Base-by-base conservation (phyloP, 1,284 basidiomycete genomes). In the Tetrapyrgos nigripes region DNA sequence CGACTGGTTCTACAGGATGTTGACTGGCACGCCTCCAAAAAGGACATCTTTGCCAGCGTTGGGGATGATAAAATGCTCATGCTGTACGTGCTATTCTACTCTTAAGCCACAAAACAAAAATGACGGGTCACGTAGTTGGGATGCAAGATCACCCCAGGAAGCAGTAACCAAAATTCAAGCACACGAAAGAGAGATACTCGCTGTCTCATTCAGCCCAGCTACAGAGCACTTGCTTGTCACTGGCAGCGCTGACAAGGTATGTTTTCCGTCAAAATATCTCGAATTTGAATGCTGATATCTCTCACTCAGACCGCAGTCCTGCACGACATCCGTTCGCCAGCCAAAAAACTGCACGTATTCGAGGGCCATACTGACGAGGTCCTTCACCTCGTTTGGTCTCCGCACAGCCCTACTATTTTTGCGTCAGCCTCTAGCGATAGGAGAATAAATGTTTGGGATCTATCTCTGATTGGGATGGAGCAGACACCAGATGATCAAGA, bases 401-500 rank as follows among this genome's bases (percentile, higher is more conserved):
- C 97, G 5, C 92, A 95, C 70, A 92, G 93, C 66, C 84, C 89
- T 6, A 94, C 93, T 3, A 85, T 97, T 59, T 97, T 98, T 66
- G 96, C 95, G 0, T 96, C 93, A 4, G 95, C 95, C 0, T 93
- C 92, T 0, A 91, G 94, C 54, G 97, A 99, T 72, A 85, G 97
- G 31, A 84, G 97, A 21, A 87, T 99, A 62, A 97, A 97, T 67
- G 81, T 99, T 51, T 99, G 97, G 97, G 96, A 99, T 77, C 77
- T 98, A 53, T 85, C 89, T 37, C 87, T 92, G 64, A 98, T 99
- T 64, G 97, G 97, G 1, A 87, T 92, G 52, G 97, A 99, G 75
- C 97, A 99, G 74, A 94, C 94, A 1, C 96, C 97, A 2, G 97
- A 99, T 66, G 97, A 99, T 70, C 93, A 95, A 53, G 97, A 99